Conservation (phyloP, 2,329 filamentous ascomycete species). For the Aspergillus cejpii region DNA sequence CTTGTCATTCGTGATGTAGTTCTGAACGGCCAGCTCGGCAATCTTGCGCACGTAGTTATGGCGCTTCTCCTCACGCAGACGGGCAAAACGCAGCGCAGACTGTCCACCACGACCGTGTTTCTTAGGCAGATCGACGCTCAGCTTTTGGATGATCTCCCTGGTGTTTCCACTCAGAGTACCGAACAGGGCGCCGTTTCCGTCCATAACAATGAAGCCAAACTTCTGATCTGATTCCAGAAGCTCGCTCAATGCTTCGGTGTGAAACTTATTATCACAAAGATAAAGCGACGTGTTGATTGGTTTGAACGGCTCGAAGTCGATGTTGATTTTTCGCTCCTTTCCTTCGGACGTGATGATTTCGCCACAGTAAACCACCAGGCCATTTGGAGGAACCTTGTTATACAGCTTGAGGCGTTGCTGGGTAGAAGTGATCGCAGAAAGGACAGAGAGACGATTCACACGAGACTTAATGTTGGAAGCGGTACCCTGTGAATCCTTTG, state of each 20-base stretch:
- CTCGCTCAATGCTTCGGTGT: conserved; percentile 94
- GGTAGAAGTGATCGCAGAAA: conserved; percentile 97
- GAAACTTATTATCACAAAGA: conserved; percentile 99
- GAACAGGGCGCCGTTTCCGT: conserved; percentile 96
- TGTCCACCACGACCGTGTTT: conserved; percentile 99
- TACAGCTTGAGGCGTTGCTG: conserved; percentile 99
- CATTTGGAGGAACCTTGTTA: conserved; percentile 97
- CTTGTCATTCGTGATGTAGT: conserved; percentile 98
- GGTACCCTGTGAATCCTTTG: conserved; percentile 60
- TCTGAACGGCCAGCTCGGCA: conserved; percentile 93
- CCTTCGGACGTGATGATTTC: conserved; percentile 99
- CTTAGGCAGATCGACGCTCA: conserved; percentile 97
- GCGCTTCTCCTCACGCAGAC: conserved; percentile 98
- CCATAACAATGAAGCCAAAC: conserved; percentile 99
- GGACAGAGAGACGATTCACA: conserved; percentile 94
- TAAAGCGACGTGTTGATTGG: conserved; percentile 99
- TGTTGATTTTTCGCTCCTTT: conserved; percentile 99
- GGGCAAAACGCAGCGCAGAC: conserved; percentile 97
- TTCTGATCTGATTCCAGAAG: conserved; percentile 97
- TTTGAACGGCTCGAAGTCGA: conserved; percentile 99
- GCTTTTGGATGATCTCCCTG: conserved; percentile 93
- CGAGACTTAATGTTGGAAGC: conserved; percentile 99
- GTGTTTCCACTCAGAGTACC: conserved; percentile 97
- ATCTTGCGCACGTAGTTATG: conserved; percentile 99
- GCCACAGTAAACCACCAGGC: conserved; percentile 96